phyloP scores from a whole-genome alignment of 2,329 filamentous ascomycete species.

The Monilinia vaccinii-corymbosi region DNA sequence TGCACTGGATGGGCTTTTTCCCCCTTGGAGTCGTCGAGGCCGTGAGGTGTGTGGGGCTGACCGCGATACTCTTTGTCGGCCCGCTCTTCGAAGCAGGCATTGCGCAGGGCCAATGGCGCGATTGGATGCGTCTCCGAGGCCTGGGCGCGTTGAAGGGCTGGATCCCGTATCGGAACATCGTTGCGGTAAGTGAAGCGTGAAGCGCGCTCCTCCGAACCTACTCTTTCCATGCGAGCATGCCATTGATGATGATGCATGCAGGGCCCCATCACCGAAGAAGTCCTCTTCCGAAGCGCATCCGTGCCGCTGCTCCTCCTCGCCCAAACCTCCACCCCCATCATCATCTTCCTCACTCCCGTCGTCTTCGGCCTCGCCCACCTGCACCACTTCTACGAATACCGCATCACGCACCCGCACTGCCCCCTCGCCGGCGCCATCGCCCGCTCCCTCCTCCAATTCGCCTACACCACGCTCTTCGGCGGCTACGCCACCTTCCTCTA shows the following conservation, averaged over 20 bases:
- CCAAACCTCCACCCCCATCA: conserved; percentile 39
- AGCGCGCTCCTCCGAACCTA: background rate
- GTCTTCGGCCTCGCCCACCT: conserved; percentile 90
- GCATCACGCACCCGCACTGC: conserved; percentile 66
- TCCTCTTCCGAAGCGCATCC: conserved; percentile 83
- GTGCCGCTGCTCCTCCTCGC: conserved; percentile 75
- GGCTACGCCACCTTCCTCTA: conserved; percentile 88
- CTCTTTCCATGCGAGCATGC: background rate
- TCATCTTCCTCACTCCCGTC: conserved; percentile 74
- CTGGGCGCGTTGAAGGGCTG: conserved; percentile 59
- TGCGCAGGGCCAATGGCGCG: conserved; percentile 60
- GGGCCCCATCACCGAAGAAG: conserved; percentile 86
- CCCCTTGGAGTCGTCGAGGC: conserved; percentile 61
- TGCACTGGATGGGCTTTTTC: conserved; percentile 74
- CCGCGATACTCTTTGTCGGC: conserved; percentile 69
- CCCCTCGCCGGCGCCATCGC: conserved; percentile 53
- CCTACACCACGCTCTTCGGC: conserved; percentile 87
- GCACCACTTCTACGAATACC: conserved; percentile 94
- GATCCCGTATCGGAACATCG: conserved; percentile 77
- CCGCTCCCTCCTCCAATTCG: conserved; percentile 73
- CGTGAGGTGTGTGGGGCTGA: conserved; percentile 56
- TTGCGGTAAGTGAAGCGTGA: conserved; percentile 63
- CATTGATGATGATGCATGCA: background rate
- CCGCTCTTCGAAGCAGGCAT: conserved; percentile 74
- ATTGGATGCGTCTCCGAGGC: conserved; percentile 49